phyloP scores from a whole-genome alignment of 805 yeast genomes.

The Candida maesae region DNA sequence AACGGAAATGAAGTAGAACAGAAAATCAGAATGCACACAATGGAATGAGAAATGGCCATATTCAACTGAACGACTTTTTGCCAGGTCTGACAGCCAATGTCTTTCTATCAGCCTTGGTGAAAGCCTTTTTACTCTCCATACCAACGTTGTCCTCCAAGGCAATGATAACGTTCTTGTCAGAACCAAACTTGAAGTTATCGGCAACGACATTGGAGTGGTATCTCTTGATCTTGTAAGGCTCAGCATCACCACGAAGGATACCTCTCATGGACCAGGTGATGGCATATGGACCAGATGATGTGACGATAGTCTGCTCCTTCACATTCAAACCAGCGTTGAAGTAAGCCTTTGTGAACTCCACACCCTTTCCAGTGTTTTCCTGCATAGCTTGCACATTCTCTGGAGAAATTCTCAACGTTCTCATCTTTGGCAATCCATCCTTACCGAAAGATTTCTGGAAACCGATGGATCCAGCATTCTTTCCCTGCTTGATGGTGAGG shows the following conservation, averaged over 20 bases:
- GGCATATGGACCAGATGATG: slow-evolving; percentile 80
- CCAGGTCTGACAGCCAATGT: slow-evolving; percentile 32
- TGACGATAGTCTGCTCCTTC: slow-evolving; percentile 66
- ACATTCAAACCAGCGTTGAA: slow-evolving; percentile 69
- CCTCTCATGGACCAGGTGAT: slow-evolving; percentile 74
- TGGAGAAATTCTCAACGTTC: slow-evolving; percentile 61
- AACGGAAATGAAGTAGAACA: too few species aligned
- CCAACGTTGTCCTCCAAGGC: slow-evolving; percentile 76
- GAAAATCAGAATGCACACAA: too few species aligned
- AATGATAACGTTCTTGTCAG: slow-evolving; percentile 65
- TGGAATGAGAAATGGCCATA: not conserved
- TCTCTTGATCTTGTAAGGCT: slow-evolving; percentile 60
- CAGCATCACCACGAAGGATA: slow-evolving; percentile 47
- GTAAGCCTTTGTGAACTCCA: slow-evolving; percentile 66
- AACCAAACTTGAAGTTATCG: slow-evolving; percentile 74
- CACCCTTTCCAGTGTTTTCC: slow-evolving; percentile 41
- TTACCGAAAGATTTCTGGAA: slow-evolving; percentile 61
- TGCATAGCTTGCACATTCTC: slow-evolving; percentile 67
- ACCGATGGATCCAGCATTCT: slow-evolving; percentile 56
- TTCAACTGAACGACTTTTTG: slow-evolving; percentile 7
- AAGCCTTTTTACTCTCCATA: slow-evolving; percentile 56
- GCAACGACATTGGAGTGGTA: slow-evolving; percentile 62
- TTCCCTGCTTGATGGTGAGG: slow-evolving; percentile 56
- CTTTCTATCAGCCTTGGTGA: slow-evolving; percentile 53
- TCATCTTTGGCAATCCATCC: slow-evolving; percentile 65